Evolutionary conservation across 192 early-diverging fungal genomes (phyloP).

Genomic region (Nowakowskiella sp.): DNA sequence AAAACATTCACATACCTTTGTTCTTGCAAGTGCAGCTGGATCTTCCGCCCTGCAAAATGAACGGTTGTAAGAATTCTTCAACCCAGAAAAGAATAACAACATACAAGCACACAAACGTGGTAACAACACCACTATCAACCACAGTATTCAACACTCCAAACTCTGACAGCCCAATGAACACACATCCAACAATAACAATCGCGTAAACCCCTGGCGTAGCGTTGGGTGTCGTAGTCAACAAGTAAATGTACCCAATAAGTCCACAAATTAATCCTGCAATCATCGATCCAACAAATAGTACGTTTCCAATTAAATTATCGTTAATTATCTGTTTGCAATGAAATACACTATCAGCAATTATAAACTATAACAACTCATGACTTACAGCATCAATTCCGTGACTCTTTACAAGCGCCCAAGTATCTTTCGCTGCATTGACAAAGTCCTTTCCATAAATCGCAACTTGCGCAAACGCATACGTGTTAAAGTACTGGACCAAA

Average conservation of each 20-base stretch:
- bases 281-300: conserved; percentile 70
- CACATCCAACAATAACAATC: conserved; percentile 51
- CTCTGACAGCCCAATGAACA: conserved; percentile 75
- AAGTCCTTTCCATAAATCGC: conserved; percentile 68
- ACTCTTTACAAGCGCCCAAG: conserved; percentile 73
- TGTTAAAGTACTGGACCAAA: conserved; percentile 60
- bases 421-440: conserved; percentile 54
- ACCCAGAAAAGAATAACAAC: too few species aligned
- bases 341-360: conserved; percentile 27
- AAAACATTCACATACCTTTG: too few species aligned
- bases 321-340: conserved; percentile 78
- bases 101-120: conserved; percentile 90
- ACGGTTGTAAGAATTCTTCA: too few species aligned
- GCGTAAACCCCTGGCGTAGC: conserved; percentile 27
- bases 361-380: neutral
- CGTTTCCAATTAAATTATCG: conserved; percentile 81
- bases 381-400: conserved; percentile 49
- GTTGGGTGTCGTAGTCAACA: conserved; percentile 32
- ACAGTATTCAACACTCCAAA: conserved; percentile 73
- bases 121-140: conserved; percentile 72
- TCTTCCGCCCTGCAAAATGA: too few species aligned
- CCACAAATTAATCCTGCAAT: conserved; percentile 51
- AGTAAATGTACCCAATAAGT: conserved; percentile 42
- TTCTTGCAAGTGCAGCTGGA: too few species aligned
- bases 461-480: conserved; percentile 88